These are phyloP conservation scores for Exophiala sp. DNA, from an alignment of 2,329 filamentous ascomycete genomes.

Conservation along the genomic window DNA sequence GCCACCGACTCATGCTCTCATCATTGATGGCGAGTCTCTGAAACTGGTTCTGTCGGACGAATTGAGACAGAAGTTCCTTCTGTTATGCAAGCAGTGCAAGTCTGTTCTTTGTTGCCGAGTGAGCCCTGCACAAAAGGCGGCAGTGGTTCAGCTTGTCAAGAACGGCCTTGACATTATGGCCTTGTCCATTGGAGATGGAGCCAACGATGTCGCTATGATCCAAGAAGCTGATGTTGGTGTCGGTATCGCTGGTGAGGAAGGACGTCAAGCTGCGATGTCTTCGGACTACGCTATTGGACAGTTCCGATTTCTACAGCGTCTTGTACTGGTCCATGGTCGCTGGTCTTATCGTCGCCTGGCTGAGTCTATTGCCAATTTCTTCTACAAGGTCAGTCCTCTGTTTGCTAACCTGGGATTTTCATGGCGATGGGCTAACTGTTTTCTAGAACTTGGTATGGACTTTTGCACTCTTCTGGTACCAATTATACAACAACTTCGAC, in stretches of 20 bases:
- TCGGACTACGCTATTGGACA: slow-evolving; percentile 94
- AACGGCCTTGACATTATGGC: slow-evolving; percentile 94
- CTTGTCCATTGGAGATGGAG: slow-evolving; percentile 85
- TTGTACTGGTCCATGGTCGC: slow-evolving; percentile 84
- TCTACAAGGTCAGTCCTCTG: slow-evolving; percentile 71
- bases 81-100: slow-evolving; percentile 95
- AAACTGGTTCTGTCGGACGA: slow-evolving; percentile 79
- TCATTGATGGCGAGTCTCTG: slow-evolving; percentile 92
- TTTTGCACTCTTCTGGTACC: slow-evolving; percentile 94
- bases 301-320: slow-evolving; percentile 79
- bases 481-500: slow-evolving; percentile 93
- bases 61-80: slow-evolving; percentile 84
- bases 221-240: slow-evolving; percentile 96
- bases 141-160: slow-evolving; percentile 96
- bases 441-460: slow-evolving; percentile 90
- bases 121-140: slow-evolving; percentile 92
- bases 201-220: slow-evolving; percentile 97
- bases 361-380: slow-evolving; percentile 96
- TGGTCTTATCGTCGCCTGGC: slow-evolving; percentile 95
- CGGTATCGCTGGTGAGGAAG: slow-evolving; percentile 89
- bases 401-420: background rate
- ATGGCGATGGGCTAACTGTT: slow-evolving; percentile 29
- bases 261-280: slow-evolving; percentile 90
- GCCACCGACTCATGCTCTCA: slow-evolving; percentile 80
- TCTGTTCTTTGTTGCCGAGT: slow-evolving; percentile 97